Base-by-base conservation (phyloP, 108 stramenopile genomes). In the Skeletonema potamos region DNA sequence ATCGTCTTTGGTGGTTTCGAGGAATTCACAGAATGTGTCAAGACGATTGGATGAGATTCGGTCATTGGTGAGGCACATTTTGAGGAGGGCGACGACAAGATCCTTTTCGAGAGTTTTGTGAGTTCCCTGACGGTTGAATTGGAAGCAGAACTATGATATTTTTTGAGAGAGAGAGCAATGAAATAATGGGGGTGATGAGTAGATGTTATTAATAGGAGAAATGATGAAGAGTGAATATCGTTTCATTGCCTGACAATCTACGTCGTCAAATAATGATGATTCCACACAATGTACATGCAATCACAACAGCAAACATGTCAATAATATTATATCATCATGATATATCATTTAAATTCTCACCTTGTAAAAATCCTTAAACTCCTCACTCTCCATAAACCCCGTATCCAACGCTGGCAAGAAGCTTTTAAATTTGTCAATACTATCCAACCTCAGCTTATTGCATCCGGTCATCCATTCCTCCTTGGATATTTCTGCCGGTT, bases 341-440 rank as follows among this genome's bases (percentile, higher is more conserved):
- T n/a, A n/a, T n/a, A n/a, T n/a, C n/a, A n/a, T n/a, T n/a, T n/a
- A n/a, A n/a, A n/a, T n/a, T n/a, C 63, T 30, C 54, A 89, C 88
- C 84, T 93, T 94, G 83, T 87, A 94, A 86, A 94, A 94, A n/a
- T 92, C 90, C 74, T 83, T 90, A 61, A 97, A 95, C 68, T 94
- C 93, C 3, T 68, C 68, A 26, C 46, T 65, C 62, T 94, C 94
- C 84, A 97, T 74, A 76, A 97, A 97, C 22, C 96, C 96, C 55
- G 85, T 87, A 58, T 95, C 94, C 64, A 95, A 74, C 13, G 78
- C 67, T 0, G 94, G 92, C 22, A 95, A 39, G 11, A 93, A 62
- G 8, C 37, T 66, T 48, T 82, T 79, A 37, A 95, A 80, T 66
- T 86, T 91, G 5, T 74, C 77, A 44, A 92, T 73, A 27, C 81